Percentiles rank a stretch among this genome's conserved stretches.
phyloP scores from a whole-genome alignment of 202 grass and related monocot genomes.

The Brachypodium distachyon region DNA sequence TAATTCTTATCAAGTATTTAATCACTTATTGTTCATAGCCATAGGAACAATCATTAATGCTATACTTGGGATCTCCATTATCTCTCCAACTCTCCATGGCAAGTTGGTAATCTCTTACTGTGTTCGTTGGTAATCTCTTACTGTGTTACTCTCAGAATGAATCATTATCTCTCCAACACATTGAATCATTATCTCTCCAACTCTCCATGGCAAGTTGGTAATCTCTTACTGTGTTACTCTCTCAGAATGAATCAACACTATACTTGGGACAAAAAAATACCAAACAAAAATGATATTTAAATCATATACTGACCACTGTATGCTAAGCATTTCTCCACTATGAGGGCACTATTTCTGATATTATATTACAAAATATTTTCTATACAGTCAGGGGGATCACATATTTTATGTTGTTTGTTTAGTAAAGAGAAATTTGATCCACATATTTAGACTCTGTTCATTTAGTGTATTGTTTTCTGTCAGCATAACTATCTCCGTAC shows the following conservation, averaged over 20 bases:
- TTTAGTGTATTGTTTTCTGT: neutral
- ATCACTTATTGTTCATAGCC: neutral
- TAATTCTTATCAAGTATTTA: too few species aligned
- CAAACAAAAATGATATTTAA: neutral
- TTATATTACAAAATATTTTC: neutral
- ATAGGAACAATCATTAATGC: neutral
- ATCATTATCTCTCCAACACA: too few species aligned
- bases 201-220: neutral
- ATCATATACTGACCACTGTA: constrained; percentile 23
- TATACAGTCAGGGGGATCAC: neutral
- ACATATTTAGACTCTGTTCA: neutral
- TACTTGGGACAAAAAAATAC: neutral
- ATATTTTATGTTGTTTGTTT: neutral
- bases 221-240: neutral
- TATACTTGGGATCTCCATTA: neutral
- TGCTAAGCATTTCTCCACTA: constrained; percentile 6
- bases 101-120: neutral
- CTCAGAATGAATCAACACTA: neutral
- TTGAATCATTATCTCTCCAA: neutral
- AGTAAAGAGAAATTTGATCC: neutral
- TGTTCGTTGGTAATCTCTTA: too few species aligned
- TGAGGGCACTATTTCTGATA: constrained; percentile 9
- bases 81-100: neutral
- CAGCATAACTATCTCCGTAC: neutral
- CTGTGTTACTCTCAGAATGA: constrained; percentile 6